Conservation (phyloP, 1,284 basidiomycete genomes). For the Naganishia sp. region DNA sequence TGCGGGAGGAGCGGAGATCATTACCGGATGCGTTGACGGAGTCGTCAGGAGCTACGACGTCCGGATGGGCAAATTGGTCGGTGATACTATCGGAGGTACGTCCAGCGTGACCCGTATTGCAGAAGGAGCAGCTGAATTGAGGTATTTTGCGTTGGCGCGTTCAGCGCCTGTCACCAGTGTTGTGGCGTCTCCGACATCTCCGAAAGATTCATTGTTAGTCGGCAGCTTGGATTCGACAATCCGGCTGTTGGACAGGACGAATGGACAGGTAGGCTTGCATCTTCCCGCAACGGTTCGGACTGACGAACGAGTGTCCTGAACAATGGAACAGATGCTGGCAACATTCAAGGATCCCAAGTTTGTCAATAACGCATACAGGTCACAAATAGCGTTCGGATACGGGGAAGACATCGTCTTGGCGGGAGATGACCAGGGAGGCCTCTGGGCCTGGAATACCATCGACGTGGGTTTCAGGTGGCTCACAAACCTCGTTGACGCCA, state of each 20-base stretch:
- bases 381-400: slow-evolving; percentile 77
- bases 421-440: slow-evolving; percentile 83
- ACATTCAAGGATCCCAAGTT: slow-evolving; percentile 71
- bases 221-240: slow-evolving; percentile 80
- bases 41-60: slow-evolving; percentile 89
- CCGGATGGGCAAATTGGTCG: slow-evolving; percentile 80
- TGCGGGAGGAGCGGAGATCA: slow-evolving; percentile 59
- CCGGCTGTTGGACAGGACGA: slow-evolving; percentile 79
- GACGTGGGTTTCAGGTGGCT: slow-evolving; percentile 61
- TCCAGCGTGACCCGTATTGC: no score
- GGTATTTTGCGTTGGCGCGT: no score
- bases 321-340: slow-evolving; percentile 62
- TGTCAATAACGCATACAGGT: slow-evolving; percentile 71
- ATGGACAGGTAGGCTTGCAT: slow-evolving; percentile 61
- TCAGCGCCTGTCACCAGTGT: slow-evolving; percentile 82
- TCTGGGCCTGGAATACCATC: slow-evolving; percentile 92
- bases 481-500: not conserved
- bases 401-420: slow-evolving; percentile 78
- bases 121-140: no score
- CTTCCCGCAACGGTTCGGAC: not conserved
- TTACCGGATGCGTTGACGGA: slow-evolving; percentile 87
- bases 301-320: not conserved
- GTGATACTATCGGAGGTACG: slow-evolving; percentile 87
- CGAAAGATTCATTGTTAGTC: slow-evolving; percentile 73
- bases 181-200: slow-evolving; percentile 60